Evolutionary conservation across 2,329 filamentous ascomycete genomes (phyloP), one percentile per base, ranked within the genome.

Genomic region (Nothopassalora personata): DNA sequence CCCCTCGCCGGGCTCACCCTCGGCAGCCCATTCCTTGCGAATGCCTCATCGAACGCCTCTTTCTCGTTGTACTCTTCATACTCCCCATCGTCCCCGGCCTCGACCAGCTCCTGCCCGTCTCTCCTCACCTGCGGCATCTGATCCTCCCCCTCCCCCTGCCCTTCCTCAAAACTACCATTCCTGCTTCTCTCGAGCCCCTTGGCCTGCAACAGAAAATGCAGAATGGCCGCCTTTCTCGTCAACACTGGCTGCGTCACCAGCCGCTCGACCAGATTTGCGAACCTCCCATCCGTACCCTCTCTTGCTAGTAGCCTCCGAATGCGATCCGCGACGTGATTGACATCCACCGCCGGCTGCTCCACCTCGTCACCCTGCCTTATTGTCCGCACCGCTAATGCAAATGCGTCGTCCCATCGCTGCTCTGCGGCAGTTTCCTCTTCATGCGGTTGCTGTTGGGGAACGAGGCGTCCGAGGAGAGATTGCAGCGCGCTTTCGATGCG

Each of bases 181-280:
- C 56, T 52, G 34, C 46, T 47, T 7, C 53, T 23, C 33, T 60
- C 58, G 27, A 63, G 61, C 70, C 92, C 89, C 61, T 90, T 86
- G 51, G 97, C 83, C 68, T 90, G 86, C 72, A 94, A 89, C 46
- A 99, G 83, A 46, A 99, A 85, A 72, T 95, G 95, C 19, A 99
- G 81, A 65, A 99, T 97, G 3, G 89, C 91, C 91, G 92, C 97
- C 82, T 99, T 99, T 74, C 96, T 89, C 69, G 90, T 89, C 48
- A 99, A 81, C 5, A 97, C 92, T 0, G 92, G 92, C 65, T 97
- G 86, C n/a, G 90, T 89, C 28, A 97, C 80, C 18, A 99, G 83
- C 58, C 91, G 84, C 34, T 90, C 91, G 75, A 97, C 96, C 30
- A 99, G 83, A 70, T 96, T 95, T 27, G 91, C 88, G 75, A 97